Percentiles rank a stretch among this genome's conserved stretches.
Evolutionary conservation across 805 yeast species (phyloP).

Genomic region (Trichomonascus vanleenenianus): DNA sequence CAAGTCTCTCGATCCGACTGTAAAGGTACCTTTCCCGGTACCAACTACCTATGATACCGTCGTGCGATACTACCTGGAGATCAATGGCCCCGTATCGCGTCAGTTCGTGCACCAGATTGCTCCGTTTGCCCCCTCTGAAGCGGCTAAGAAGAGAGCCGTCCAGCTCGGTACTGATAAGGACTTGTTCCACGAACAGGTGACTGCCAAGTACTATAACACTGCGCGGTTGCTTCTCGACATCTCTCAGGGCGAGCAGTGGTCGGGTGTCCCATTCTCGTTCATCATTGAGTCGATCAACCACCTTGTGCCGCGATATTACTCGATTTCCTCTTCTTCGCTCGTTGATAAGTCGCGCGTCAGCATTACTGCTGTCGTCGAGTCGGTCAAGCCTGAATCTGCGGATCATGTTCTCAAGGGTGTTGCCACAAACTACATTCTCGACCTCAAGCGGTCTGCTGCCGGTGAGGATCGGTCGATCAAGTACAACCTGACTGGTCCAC

Average conservation of each 20-base stretch:
- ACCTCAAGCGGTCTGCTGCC: conserved; percentile 56
- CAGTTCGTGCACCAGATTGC: conserved; percentile 67
- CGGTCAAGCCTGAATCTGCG: conserved; percentile 31
- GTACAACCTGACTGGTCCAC: conserved; percentile 82
- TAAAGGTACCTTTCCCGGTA: conserved; percentile 35
- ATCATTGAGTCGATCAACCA: conserved; percentile 73
- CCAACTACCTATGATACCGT: conserved; percentile 86
- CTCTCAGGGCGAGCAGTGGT: conserved; percentile 66
- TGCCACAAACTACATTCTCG: conserved; percentile 77
- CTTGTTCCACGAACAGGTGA: conserved; percentile 57
- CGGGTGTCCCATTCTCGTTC: conserved; percentile 71
- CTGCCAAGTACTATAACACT: conserved; percentile 54
- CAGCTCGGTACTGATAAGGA: conserved; percentile 60
- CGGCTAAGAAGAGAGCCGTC: conserved; percentile 41
- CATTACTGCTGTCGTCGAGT: conserved; percentile 89
- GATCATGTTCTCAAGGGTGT: conserved; percentile 65
- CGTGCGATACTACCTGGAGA: conserved; percentile 80
- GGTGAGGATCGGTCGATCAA: conserved; percentile 37
- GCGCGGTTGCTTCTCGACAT: conserved; percentile 63
- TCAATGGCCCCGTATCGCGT: conserved; percentile 89
- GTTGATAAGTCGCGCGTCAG: conserved; percentile 69
- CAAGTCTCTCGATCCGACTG: conserved; percentile 53
- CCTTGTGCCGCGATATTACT: conserved; percentile 90
- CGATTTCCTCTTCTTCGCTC: conserved; percentile 84
- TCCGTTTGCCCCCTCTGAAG: conserved; percentile 71